phyloP scores from a whole-genome alignment of 768 basidiomycete genomes.

The Dioszegia crocea region DNA sequence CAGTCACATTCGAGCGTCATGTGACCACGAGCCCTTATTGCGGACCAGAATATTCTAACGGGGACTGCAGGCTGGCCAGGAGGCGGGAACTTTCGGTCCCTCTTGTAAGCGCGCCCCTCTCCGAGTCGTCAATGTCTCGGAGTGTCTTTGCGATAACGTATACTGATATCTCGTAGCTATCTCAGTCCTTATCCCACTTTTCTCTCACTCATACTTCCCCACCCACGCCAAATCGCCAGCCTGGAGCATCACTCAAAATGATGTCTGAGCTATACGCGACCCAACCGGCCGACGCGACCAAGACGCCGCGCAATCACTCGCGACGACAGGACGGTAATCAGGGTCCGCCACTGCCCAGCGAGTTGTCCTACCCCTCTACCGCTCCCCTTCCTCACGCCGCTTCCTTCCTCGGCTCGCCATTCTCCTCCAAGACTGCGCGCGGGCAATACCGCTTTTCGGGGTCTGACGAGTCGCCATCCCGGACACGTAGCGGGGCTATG shows the following conservation, averaged over 20 bases:
- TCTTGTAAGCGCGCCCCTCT: slow-evolving; percentile 26
- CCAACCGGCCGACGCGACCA: neutral
- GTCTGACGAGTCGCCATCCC: slow-evolving; percentile 20
- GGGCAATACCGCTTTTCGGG: slow-evolving; percentile 17
- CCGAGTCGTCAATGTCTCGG: slow-evolving; percentile 2
- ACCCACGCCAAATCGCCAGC: neutral
- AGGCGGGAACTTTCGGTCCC: slow-evolving; percentile 41
- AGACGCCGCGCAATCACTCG: neutral
- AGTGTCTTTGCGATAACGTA: neutral
- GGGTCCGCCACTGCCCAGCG: slow-evolving; percentile 1
- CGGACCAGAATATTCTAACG: neutral
- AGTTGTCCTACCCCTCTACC: slow-evolving; percentile 30
- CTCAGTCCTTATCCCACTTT: slow-evolving; percentile 35
- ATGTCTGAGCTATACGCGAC: neutral
- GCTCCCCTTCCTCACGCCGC: slow-evolving; percentile 35
- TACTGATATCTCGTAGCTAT: slow-evolving; percentile 21
- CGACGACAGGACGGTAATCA: neutral
- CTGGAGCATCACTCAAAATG: neutral
- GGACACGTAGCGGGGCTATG: neutral
- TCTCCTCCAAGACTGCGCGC: slow-evolving; percentile 23
- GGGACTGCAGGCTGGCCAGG: slow-evolving; percentile 12
- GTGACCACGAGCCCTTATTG: slow-evolving; percentile 19
- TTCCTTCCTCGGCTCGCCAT: slow-evolving; percentile 41
- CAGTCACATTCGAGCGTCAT: slow-evolving; percentile 13
- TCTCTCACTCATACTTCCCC: slow-evolving; percentile 27